Base-by-base conservation (phyloP, 306 rosid genomes). In the Cicer judaicum region DNA sequence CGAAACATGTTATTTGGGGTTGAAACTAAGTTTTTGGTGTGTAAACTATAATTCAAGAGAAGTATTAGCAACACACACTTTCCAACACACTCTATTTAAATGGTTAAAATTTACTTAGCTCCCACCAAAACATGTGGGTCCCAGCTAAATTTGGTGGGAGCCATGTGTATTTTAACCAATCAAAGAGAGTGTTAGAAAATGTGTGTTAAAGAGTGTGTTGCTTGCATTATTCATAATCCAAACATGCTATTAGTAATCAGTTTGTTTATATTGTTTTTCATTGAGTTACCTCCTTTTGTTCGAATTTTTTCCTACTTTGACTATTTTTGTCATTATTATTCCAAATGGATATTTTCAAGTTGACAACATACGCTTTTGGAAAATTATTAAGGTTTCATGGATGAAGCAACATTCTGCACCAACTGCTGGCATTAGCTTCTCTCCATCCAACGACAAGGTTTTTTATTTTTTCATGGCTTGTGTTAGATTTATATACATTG, bases 321-420 rank as follows among this genome's bases (percentile, higher is more conserved):
- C 68, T 52, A 7, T 53, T 62, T 21, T 73, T 62, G 21, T 54
- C 34, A 36, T 68, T 84, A 75, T 49, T 29, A 55, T 65, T 84
- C 77, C 38, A 41, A 36, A 48, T 64, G 49, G 62, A 57, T 70
- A 7, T 14, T 53, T 44, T 42, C 42, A 8, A 68, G 18, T 53
- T 80, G 63, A 77, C 38, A 7, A 6, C 48, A 36, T 72, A 34
- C 12, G 7, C 56, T 52, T 41, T 19, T 19, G 11, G 34, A 24
- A 82, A 63, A 73, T 41, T 43, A 44, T 44, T 4, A 78, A 95
- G 99, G 84, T 87, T 64, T 92, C 99, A 71, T 95, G 99, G 99
- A 76, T 80, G 89, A 95, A 92, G 87, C 99, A 90, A 84, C 99
- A 95, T 85, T 92, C 98, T 70, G 99, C 99, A 21, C 99, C 99